Conservation (phyloP, 225 moss, liverwort and hornwort genomes). For the Polytrichum commune region DNA sequence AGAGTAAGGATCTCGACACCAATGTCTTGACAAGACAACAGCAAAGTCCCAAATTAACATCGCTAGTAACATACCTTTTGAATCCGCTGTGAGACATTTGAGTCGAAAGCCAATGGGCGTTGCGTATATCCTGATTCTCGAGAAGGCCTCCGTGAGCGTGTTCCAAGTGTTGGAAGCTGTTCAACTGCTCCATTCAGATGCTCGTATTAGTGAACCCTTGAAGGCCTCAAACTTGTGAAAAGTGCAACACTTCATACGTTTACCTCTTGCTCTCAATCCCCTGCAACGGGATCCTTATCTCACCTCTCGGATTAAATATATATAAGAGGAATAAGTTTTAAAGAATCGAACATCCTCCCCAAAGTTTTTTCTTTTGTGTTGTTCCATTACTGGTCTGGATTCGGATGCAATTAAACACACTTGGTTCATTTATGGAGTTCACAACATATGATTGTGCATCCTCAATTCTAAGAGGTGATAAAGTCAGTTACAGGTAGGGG, state of each 20-base stretch:
- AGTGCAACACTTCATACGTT: background rate
- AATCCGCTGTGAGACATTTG: constrained; percentile 17
- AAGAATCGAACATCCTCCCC: background rate
- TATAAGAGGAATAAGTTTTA: too few species aligned
- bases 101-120: constrained; percentile 20
- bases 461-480: too few species aligned
- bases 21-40: too few species aligned
- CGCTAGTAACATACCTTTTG: constrained; percentile 12
- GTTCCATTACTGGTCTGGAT: background rate
- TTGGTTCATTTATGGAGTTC: too few species aligned
- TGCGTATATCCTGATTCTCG: constrained; percentile 5
- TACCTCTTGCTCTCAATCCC: background rate
- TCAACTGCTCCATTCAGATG: constrained; percentile 1
- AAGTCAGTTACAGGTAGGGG: background rate
- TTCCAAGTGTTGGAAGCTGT: constrained; percentile 3
- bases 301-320: too few species aligned
- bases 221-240: background rate
- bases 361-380: background rate
- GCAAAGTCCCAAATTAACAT: background rate
- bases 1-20: background rate
- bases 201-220: background rate
- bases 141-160: background rate
- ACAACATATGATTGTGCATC: too few species aligned
- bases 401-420: background rate
- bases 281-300: too few species aligned